Conservation (phyloP, 345 rosid genomes). For the Geranium brycei region DNA sequence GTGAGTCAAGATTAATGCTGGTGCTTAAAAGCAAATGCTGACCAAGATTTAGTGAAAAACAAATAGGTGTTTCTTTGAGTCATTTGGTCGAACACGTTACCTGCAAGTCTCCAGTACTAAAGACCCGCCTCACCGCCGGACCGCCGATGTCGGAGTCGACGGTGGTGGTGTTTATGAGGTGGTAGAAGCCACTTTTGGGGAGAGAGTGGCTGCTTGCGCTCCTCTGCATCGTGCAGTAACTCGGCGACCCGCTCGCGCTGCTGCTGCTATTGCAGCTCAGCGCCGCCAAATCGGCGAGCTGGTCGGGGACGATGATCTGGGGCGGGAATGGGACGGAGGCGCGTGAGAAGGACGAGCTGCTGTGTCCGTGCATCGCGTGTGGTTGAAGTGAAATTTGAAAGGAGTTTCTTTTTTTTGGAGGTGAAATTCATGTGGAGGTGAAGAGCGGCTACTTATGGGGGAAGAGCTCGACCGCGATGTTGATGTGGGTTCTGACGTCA, state of each 20-base stretch:
- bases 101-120: slow-evolving; percentile 59
- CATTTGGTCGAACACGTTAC: slow-evolving; percentile 18
- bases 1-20: no score
- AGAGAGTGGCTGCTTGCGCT: slow-evolving; percentile 49
- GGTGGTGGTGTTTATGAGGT: background rate
- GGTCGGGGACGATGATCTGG: slow-evolving; percentile 15
- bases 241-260: slow-evolving; percentile 34
- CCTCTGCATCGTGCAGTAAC: slow-evolving; percentile 42
- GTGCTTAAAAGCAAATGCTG: no score
- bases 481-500: no score
- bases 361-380: slow-evolving; percentile 28
- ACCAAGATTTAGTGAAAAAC: no score
- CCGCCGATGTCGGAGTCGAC: slow-evolving; percentile 25
- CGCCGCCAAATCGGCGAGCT: slow-evolving; percentile 10
- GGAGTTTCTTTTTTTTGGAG: no score
- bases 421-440: no score
- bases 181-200: slow-evolving; percentile 20
- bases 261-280: slow-evolving; percentile 17
- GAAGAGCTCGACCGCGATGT: no score
- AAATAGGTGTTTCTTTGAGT: background rate
- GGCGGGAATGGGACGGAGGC: background rate
- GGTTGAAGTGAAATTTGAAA: background rate
- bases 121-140: slow-evolving; percentile 55
- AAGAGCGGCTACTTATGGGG: no score
- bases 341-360: slow-evolving; percentile 4